Evolutionary conservation across 2,329 filamentous ascomycete genomes (phyloP), one percentile per base, ranked within the genome.

Genomic region (Diplocarpon mali): DNA sequence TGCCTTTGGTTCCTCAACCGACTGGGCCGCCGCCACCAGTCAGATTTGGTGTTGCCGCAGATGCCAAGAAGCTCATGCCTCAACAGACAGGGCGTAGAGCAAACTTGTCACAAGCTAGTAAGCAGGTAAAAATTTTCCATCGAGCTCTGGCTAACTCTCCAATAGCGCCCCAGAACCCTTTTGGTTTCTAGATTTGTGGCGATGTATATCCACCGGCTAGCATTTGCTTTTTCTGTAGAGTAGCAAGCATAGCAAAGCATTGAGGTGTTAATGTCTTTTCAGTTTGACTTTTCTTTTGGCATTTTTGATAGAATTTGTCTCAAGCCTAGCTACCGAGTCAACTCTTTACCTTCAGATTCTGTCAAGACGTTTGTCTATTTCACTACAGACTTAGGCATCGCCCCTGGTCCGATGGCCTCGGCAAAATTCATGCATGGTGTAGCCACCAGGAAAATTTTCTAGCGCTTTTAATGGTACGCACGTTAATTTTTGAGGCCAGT

Each of bases 101-200:
- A 45, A 95, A 96, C 64, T 73, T 98, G 55, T 75, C 85, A 42
- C 85, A 93, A 78, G 92, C 92, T 60, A 98, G 90, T 96, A 81
- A 83, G 90, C 89, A 46, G 38, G 37, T 38, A 32, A 30, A 20
- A 16, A 28, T 10, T 46, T n/a, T 24, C 12, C 27, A 35, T 30
- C 38, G 35, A 35, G 46, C 30, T 28, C 37, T 16, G 51, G 40
- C 53, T 53, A 45, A 55, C 12, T 46, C 46, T 40, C 36, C 28
- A 28, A 35, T 54, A 83, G 79, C 80, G 47, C 78, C 80, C 40
- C 71, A 79, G 57, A 84, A 84, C 61, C 80, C 80, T 2, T 84
- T 84, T 62, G 80, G 80, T 34, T 84, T 83, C 56, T 83, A 71
- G 46, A 43, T 46, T 32, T 35, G 35, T 15, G 43, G 42, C 27